Conservation (phyloP, 495 filamentous ascomycete species). For the Penicillium macrosclerotiorum region DNA sequence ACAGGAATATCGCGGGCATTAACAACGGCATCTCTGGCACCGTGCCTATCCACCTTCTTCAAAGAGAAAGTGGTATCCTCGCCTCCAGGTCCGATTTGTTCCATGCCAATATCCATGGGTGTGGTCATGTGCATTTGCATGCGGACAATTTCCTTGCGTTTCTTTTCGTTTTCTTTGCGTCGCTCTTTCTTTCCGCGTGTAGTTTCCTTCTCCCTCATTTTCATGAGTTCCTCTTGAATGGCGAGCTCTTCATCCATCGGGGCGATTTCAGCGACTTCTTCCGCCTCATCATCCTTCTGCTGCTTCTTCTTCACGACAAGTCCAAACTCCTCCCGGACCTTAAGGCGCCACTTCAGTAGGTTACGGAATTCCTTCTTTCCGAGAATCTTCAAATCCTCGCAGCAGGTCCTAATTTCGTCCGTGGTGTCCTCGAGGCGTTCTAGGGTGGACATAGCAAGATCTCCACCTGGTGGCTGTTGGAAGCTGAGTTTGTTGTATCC, state of each 20-base stretch:
- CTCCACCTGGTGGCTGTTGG: slow-evolving; percentile 69
- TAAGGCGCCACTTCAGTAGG: slow-evolving; percentile 88
- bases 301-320: slow-evolving; percentile 67
- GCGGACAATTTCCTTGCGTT: slow-evolving; percentile 83
- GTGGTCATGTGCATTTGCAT: slow-evolving; percentile 97
- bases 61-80: slow-evolving; percentile 80
- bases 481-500: slow-evolving; percentile 82
- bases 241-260: slow-evolving; percentile 91
- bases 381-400: slow-evolving; percentile 83
- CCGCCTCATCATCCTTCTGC: slow-evolving; percentile 51
- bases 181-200: slow-evolving; percentile 74
- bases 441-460: slow-evolving; percentile 82
- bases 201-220: slow-evolving; percentile 72
- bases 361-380: slow-evolving; percentile 93
- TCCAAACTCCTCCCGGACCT: slow-evolving; percentile 87
- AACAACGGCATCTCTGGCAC: slow-evolving; percentile 64
- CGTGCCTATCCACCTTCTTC: slow-evolving; percentile 72
- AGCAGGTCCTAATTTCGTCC: slow-evolving; percentile 79
- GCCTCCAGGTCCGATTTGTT: slow-evolving; percentile 75
- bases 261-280: slow-evolving; percentile 75
- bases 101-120: slow-evolving; percentile 93
- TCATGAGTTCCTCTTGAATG: slow-evolving; percentile 82
- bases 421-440: slow-evolving; percentile 92
- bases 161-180: slow-evolving; percentile 82
- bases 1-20: slow-evolving; percentile 72